Evolutionary conservation across 805 yeast species (phyloP), one percentile per base, ranked within the genome.

Genomic region (Yamadazyma phyllophila): DNA sequence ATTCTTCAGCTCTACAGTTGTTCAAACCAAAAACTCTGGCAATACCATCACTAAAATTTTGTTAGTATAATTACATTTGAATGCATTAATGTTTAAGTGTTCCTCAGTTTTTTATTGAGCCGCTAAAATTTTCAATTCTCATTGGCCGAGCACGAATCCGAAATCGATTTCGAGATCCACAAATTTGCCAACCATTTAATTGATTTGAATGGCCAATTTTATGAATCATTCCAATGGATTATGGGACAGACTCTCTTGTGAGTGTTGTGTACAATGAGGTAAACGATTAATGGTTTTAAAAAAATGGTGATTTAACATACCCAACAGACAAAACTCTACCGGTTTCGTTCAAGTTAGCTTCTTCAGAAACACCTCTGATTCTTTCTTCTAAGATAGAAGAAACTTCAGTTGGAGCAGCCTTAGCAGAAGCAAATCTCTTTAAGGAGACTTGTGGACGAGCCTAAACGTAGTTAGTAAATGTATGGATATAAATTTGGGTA

Each of bases 1-100:
- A 83, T 81, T 94, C 99, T 81, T 94, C 99, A 71, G 99, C 99
- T 83, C 92, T 98, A 77, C 90, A 85, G 83, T 94, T 94, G 94
- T 91, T 94, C 67, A 94, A 81, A 80, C 99, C 99, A 80, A 88
- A 94, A 69, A 94, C 96, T 84, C 98, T 95, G 74, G 99, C 99
- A 72, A 94, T 94, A 94, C 99, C 99, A 78, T 94, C 99, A 87
- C 99, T 83, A 66, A 56, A 50, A 17, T 38, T 45, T 4, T 50
- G 71, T 74, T 73, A 74, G 77, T 73, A 73, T 14, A 33, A 36
- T 39, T 15, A 15, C 10, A 36, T 12, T 36, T 36, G 27, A 12
- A 36, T 36, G 27, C 12, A 24, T 20, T n/a, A 20, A 37, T 7
- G 31, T 26, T 29, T 29, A 29, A 11, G 7, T 11, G 11, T 11